Base-by-base conservation (phyloP, 2,329 filamentous ascomycete species). In the Macrophomina tecta region DNA sequence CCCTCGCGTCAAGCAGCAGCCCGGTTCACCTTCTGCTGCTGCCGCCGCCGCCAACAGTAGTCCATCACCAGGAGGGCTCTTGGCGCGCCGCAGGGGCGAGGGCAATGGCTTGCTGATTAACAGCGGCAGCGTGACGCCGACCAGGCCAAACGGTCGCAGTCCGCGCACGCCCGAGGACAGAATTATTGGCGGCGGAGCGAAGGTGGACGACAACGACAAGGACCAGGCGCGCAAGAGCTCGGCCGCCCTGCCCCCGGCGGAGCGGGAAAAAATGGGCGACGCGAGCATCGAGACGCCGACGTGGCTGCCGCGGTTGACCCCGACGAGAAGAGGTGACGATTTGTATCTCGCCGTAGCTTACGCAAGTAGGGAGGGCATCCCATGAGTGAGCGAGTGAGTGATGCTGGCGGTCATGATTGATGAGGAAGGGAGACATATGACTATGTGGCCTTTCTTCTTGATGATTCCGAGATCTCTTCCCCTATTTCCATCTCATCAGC, bases 291-390 rank as follows among this genome's bases (percentile, higher is more conserved):
- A 12, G 69, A 68, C 87, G 0, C 83, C 83, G 1, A 90, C 88
- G 87, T 81, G 61, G 49, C 34, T 88, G 70, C 89, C 89, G 3
- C 85, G 84, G 70, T 73, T 92, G 71, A 92, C 90, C 53, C 90
- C 90, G 2, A 89, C 87, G 66, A 80, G 88, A 68, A 83, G 87
- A 58, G 90, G 90, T 0, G 86, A 89, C 32, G 89, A 91, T 73
- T 73, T 92, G 68, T 89, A 85, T 48, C 73, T 84, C 51, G 75
- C 74, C 40, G 82, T 84, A n/a, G 68, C 69, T 48, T 75, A 74
- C 68, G 60, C 56, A 16, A 62, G 30, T 28, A 23, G 30, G n/a
- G 58, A 62, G 42, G 58, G 58, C 7, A 62, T 61, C 14, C 28
- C 53, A 4, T 58, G 18, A 42, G 53, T 42, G 53, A 18, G 8